Base-by-base conservation (phyloP, 805 yeast genomes). In the Maudiozyma turicensis region DNA sequence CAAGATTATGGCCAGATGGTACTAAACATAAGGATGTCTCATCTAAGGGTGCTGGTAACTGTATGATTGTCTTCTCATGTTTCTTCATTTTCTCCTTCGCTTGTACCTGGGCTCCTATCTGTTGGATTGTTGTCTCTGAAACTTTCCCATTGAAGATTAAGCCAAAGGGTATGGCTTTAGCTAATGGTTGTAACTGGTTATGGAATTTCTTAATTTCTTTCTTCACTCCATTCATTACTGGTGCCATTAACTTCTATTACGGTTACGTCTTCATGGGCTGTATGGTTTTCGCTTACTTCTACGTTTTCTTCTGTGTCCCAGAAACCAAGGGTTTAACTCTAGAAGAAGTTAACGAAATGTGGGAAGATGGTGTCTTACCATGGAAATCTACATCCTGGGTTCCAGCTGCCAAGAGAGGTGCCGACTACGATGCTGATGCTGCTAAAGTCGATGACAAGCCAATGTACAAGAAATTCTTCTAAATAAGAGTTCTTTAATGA, bases 301-400 rank as follows among this genome's bases (percentile, higher is more conserved):
- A 78, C 77, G 44, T 42, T 11, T 42, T 42, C 44, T 30, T 42
- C 44, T 42, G 6, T 20, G 35, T 42, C n/a, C 44, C 44, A 31
- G 44, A 42, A 32, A 42, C 44, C 20, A 42, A 42, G 71, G 91
- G 91, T 51, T 75, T 84, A 60, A 75, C 84, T 44, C 76, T 86
- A 65, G 93, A 85, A 68, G 86, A 85, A 65, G 84, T 85, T 53
- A 88, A 85, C 64, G 81, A 75, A 60, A 66, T 80, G 68, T 72
- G 70, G 60, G 58, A 73, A 35, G 59, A 65, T 40, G 65, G 61
- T 70, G 72, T 32, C 29, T 20, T 31, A 31, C 29, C 44, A n/a
- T 42, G 44, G 72, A 54, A 59, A 47, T 77, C 81, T n/a, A 52
- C 67, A 29, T 57, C 55, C 48, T 80, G 75, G 76, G 70, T 66